Evolutionary conservation across 805 yeast genomes (phyloP).

Genomic region (Naumovozyma dairenensis): DNA sequence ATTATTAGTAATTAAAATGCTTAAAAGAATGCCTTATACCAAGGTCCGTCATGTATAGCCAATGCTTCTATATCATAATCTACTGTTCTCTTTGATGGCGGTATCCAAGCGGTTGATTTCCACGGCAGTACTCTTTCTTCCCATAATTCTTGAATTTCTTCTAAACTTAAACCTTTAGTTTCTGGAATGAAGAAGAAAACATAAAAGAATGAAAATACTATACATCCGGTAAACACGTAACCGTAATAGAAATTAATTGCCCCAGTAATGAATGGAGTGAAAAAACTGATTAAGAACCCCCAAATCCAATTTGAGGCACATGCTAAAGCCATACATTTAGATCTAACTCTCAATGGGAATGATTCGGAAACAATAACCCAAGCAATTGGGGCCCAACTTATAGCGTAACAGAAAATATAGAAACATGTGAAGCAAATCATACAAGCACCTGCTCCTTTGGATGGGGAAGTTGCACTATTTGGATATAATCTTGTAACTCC

Average conservation of each 20-base stretch:
- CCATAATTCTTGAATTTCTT: conserved; percentile 40
- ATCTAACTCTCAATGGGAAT: conserved; percentile 58
- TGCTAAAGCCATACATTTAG: conserved; percentile 45
- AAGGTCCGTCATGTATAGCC: conserved; percentile 16
- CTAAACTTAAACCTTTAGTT: conserved; percentile 55
- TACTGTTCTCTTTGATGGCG: conserved; percentile 31
- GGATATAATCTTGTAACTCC: conserved; percentile 42
- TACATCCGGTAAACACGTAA: conserved; percentile 44
- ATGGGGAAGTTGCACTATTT: conserved; percentile 32
- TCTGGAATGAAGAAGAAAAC: conserved; percentile 60
- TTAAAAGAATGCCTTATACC: conserved; percentile 11
- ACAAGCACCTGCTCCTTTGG: conserved; percentile 50
- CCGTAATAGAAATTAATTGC: conserved; percentile 60
- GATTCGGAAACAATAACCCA: conserved; percentile 55
- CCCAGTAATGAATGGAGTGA: conserved; percentile 56
- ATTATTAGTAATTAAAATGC: no score
- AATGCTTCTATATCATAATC: conserved; percentile 16
- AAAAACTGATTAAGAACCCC: conserved; percentile 55
- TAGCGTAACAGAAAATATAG: conserved; percentile 58
- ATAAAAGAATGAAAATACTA: conserved; percentile 43
- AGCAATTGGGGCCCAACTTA: conserved; percentile 63
- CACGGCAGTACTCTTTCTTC: conserved; percentile 23
- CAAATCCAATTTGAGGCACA: conserved; percentile 53
- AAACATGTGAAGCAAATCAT: conserved; percentile 62
- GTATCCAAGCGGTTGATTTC: conserved; percentile 39